phyloP scores from a whole-genome alignment of 257 asterid species.

The Cruciata laevipes region DNA sequence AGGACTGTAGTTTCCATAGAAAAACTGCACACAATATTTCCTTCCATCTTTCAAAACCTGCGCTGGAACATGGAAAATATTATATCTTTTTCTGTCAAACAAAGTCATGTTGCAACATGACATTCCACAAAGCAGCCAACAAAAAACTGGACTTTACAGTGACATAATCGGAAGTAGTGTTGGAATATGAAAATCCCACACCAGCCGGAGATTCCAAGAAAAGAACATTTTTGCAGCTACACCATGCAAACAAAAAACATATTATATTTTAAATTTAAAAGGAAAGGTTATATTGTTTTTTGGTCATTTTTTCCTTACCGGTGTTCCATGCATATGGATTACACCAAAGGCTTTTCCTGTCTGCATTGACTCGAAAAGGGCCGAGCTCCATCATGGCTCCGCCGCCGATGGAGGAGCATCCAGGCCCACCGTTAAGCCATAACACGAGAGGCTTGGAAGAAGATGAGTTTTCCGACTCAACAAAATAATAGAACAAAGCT shows the following conservation, averaged over 20 bases:
- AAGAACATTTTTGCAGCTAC: slow-evolving; percentile 63
- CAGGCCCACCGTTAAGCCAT: slow-evolving; percentile 61
- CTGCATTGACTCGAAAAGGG: slow-evolving; percentile 55
- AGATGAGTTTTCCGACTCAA: slow-evolving; percentile 20
- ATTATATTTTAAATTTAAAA: too few relatives aligned
- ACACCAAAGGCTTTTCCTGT: slow-evolving; percentile 44
- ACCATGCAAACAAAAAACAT: background rate
- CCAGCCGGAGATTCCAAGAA: slow-evolving; percentile 75
- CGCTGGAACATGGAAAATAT: too few relatives aligned
- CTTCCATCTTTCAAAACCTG: too few relatives aligned
- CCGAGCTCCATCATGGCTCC: slow-evolving; percentile 62
- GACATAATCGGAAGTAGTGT: slow-evolving; percentile 43
- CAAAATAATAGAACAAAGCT: slow-evolving; percentile 32
- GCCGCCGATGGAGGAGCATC: slow-evolving; percentile 67
- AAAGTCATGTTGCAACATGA: too few relatives aligned
- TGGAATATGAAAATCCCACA: slow-evolving; percentile 68
- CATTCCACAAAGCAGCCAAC: too few relatives aligned
- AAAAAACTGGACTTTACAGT: too few relatives aligned
- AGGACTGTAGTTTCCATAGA: too few relatives aligned
- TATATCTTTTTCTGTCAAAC: too few relatives aligned
- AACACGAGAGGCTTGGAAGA: slow-evolving; percentile 29
- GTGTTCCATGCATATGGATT: slow-evolving; percentile 58
- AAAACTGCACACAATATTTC: too few relatives aligned
- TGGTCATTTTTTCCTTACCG: slow-evolving; percentile 18
- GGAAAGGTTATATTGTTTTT: too few relatives aligned